A percentile compares a stretch with the other conserved stretches of the same genome.
phyloP scores from a whole-genome alignment of 768 basidiomycete species.

The Boletales sp. region DNA sequence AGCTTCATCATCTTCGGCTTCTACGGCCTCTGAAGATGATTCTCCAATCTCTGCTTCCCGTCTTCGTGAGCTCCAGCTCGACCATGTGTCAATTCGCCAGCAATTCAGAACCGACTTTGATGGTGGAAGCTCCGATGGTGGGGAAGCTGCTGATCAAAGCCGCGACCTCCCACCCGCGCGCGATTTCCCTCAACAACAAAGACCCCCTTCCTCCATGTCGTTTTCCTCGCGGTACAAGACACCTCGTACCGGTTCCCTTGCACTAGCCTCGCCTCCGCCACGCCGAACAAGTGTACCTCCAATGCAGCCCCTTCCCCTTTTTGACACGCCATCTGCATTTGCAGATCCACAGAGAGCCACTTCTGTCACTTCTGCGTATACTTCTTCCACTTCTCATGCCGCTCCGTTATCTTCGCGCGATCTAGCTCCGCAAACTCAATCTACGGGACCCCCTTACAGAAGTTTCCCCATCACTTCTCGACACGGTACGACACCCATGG shows the following conservation, averaged over 20 bases:
- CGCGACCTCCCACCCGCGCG: constrained; percentile 39
- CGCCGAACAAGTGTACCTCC: constrained; percentile 47
- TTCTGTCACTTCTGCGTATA: constrained; percentile 37
- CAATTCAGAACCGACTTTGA: constrained; percentile 17
- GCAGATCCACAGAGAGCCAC: constrained; percentile 40
- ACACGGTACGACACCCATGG: constrained; percentile 31
- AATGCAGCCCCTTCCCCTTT: constrained; percentile 69
- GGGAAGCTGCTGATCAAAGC: constrained; percentile 47
- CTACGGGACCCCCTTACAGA: constrained; percentile 35
- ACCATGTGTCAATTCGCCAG: constrained; percentile 6
- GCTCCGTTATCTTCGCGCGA: constrained; percentile 39
- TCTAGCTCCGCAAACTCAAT: constrained; percentile 35
- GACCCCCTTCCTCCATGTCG: constrained; percentile 64
- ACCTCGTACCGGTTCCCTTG: constrained; percentile 60
- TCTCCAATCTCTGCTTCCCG: constrained; percentile 19
- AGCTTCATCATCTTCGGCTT: constrained; percentile 63
- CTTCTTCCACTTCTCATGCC: constrained; percentile 34
- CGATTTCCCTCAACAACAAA: constrained; percentile 37
- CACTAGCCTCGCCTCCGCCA: constrained; percentile 52
- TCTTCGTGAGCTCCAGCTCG: constrained; percentile 9
- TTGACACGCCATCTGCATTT: constrained; percentile 74
- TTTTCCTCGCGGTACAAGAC: constrained; percentile 79
- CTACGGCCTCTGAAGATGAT: constrained; percentile 48
- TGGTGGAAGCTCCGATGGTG: constrained; percentile 43
- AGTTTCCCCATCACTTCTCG: constrained; percentile 32